Evolutionary conservation across 2,329 filamentous ascomycete species (phyloP), one percentile per base, ranked within the genome.

Genomic region (Colletotrichum sp.): DNA sequence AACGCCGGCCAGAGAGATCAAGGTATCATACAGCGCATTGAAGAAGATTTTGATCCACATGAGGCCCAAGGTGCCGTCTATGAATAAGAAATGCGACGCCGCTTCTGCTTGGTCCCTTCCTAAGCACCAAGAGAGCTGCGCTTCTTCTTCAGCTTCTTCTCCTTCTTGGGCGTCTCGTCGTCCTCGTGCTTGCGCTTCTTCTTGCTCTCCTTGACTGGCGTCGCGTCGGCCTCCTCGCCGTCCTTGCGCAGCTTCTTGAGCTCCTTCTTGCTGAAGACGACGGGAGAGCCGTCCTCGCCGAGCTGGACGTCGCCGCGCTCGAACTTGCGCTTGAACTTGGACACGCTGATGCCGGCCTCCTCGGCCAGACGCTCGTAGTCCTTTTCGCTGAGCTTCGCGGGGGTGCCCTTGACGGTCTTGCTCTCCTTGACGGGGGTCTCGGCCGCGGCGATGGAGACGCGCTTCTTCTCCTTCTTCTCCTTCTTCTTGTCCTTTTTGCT

Each of bases 321-420:
- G 79, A 92, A 92, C 89, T 95, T 95, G 84, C 93, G 90, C 88
- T 94, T 92, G 87, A 95, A 96, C 86, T 95, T 94, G 87, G 92
- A 92, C 70, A 94, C 90, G 9, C 93, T 94, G 75, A 96, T 88
- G 77, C 93, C 94, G 10, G 93, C 91, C 79, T 90, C 89, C 75
- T 90, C 91, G 55, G 94, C 94, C 62, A 93, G 84, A 60, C 89
- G 88, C 83, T 90, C 88, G 80, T 88, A 91, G 77, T 92, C 90
- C 76, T 85, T 89, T 82, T 89, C 92, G 78, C 84, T 91, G 72
- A 91, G 85, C 82, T 89, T 88, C 62, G 77, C 72, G 28, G 77
- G 75, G 28, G 75, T 78, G 15, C 68, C 70, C 76, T 72, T 75
- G 30, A 72, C 72, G 44, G 48, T 72, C 76, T 77, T 77, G 76